These are phyloP conservation scores for Ascochyta rabiei DNA, from an alignment of 2,329 filamentous ascomycete genomes.

Conservation along the genomic window DNA sequence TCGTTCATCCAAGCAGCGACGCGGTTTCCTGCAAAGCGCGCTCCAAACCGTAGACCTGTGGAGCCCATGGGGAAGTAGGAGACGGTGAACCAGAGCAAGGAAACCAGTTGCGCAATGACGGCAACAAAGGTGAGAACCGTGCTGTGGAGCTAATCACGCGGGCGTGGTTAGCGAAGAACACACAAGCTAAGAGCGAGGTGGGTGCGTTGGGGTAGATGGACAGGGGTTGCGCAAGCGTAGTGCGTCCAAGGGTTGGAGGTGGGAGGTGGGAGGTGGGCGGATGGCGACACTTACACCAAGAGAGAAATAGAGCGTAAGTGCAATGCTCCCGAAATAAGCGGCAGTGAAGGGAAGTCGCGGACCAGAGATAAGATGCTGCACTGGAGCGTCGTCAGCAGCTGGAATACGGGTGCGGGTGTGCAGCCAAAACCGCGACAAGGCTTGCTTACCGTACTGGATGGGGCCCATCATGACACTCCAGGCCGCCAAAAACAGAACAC, in stretches of 20 bases:
- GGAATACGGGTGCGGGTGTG: constrained; percentile 13
- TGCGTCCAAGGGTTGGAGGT: constrained; percentile 22
- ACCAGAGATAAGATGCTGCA: constrained; percentile 82
- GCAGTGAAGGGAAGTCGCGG: constrained; percentile 89
- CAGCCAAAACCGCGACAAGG: constrained; percentile 21
- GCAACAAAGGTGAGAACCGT: constrained; percentile 85
- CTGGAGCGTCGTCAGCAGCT: constrained; percentile 40
- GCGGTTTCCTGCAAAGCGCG: constrained; percentile 81
- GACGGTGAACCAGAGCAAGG: constrained; percentile 89
- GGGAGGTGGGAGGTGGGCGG: constrained; percentile 12
- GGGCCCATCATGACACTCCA: constrained; percentile 94
- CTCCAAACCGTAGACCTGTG: constrained; percentile 82
- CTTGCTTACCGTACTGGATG: constrained; percentile 69
- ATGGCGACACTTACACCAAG: constrained; percentile 74
- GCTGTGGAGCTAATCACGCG: constrained; percentile 66
- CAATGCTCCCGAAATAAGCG: constrained; percentile 93
- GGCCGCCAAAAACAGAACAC: constrained; percentile 84
- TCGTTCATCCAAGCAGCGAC: constrained; percentile 88
- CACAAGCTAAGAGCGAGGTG: constrained; percentile 25
- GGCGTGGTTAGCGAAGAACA: constrained; percentile 43
- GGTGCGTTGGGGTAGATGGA: constrained; percentile 28
- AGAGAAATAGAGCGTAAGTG: constrained; percentile 87
- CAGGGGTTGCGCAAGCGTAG: constrained; percentile 33
- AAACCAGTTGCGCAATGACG: constrained; percentile 80
- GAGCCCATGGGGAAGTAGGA: constrained; percentile 99